Percentiles rank a stretch among this genome's conserved stretches.
phyloP scores from a whole-genome alignment of 345 rosid genomes.

The Populus davidiana region DNA sequence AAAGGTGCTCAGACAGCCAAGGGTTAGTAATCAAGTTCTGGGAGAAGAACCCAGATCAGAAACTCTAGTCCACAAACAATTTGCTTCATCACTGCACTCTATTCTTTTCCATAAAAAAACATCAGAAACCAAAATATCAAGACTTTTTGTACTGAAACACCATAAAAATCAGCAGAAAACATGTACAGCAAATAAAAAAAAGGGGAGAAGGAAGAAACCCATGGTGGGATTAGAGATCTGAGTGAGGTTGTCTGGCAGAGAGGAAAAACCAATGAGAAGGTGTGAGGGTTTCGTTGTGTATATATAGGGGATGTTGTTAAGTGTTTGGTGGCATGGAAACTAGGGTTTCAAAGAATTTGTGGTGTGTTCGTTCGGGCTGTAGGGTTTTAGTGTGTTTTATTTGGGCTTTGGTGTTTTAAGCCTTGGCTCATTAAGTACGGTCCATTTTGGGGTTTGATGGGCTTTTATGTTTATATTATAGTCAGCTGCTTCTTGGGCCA shows the following conservation, averaged over 20 bases:
- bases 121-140: neutral
- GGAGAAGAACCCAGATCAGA: slow-evolving; percentile 72
- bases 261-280: accelerated
- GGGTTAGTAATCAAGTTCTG: slow-evolving; percentile 88
- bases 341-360: neutral
- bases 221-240: neutral
- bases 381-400: neutral
- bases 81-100: slow-evolving; percentile 63
- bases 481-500: neutral
- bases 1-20: slow-evolving; percentile 99
- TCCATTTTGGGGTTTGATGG: no score
- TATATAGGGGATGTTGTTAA: neutral
- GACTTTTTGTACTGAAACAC: neutral
- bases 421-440: neutral
- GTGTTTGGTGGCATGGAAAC: neutral
- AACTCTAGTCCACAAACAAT: slow-evolving; percentile 92
- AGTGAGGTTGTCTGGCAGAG: neutral
- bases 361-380: neutral
- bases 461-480: no score
- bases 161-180: neutral
- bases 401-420: neutral
- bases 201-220: no score
- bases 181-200: neutral
- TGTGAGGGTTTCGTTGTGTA: neutral
- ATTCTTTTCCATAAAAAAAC: no score